These are phyloP conservation scores for Tagetes patula DNA, from an alignment of 129 eudicot species.

Conservation along the genomic window DNA sequence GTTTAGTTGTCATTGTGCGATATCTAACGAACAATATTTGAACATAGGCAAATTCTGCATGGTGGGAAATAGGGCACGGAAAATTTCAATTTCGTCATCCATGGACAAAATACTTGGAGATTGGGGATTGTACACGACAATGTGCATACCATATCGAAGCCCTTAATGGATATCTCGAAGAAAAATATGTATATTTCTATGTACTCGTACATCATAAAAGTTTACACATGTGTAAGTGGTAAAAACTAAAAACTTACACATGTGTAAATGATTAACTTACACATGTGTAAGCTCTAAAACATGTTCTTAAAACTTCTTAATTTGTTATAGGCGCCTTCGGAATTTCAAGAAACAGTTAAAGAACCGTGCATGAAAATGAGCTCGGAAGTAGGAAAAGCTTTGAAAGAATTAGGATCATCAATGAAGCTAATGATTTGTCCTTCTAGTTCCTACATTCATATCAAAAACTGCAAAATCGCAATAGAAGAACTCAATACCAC, in stretches of 20 bases:
- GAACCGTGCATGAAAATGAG: constrained; percentile 52
- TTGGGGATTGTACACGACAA: constrained; percentile 47
- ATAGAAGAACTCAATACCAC: constrained; percentile 42
- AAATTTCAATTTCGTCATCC: constrained; percentile 56
- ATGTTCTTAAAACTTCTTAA: too few species aligned
- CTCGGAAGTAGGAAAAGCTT: constrained; percentile 51
- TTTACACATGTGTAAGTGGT: too few species aligned
- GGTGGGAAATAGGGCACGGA: constrained; percentile 89
- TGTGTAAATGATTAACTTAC: too few species aligned
- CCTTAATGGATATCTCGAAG: constrained; percentile 44
- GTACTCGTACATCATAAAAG: too few species aligned
- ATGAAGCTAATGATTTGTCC: constrained; percentile 49
- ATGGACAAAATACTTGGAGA: constrained; percentile 70
- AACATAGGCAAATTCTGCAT: constrained; percentile 66
- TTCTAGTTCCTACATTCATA: constrained; percentile 32
- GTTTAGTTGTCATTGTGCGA: neutral
- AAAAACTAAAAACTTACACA: too few species aligned
- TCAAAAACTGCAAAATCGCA: constrained; percentile 46
- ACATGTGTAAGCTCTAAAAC: too few species aligned
- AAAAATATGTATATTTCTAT: neutral
- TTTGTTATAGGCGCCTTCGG: constrained; percentile 37
- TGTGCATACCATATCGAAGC: constrained; percentile 82
- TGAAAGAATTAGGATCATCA: constrained; percentile 45
- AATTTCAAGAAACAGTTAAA: constrained; percentile 42
- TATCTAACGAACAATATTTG: constrained; percentile 10